These are phyloP conservation scores for Curvularia verruculosa DNA, from an alignment of 2,329 filamentous ascomycete species.

Conservation along the genomic window DNA sequence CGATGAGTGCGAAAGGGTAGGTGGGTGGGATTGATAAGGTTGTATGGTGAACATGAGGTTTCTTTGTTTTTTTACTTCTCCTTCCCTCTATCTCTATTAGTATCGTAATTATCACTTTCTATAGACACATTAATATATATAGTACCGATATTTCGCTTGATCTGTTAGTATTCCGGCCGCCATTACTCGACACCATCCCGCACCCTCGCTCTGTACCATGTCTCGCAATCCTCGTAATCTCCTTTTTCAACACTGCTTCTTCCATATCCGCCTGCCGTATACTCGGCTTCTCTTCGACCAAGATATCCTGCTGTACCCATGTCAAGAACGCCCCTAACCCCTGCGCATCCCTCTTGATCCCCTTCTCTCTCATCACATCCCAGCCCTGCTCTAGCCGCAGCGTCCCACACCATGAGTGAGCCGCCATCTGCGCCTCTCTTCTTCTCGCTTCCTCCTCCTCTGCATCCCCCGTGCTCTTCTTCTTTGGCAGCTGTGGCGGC, in stretches of 20 bases:
- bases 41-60: not conserved
- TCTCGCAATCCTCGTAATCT: not conserved
- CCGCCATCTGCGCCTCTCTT: not conserved
- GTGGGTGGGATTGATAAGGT: not conserved
- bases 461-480: not conserved
- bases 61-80: not conserved
- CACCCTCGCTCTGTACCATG: not conserved
- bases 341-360: not conserved
- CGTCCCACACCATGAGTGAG: not conserved
- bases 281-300: not conserved
- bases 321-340: not conserved
- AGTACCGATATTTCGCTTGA: not conserved
- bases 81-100: not conserved
- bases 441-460: not conserved
- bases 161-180: not conserved
- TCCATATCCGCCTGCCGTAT: not conserved
- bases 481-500: not conserved
- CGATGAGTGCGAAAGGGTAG: too few species aligned
- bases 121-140: not conserved
- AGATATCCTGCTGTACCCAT: not conserved
- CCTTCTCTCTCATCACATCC: constrained; percentile 31
- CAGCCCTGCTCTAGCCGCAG: constrained; percentile 34
- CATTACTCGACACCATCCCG: constrained; percentile 3
- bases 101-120: not conserved
- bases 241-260: not conserved